Base-by-base conservation (phyloP, 306 rosid genomes). In the Castanospermum australe region DNA sequence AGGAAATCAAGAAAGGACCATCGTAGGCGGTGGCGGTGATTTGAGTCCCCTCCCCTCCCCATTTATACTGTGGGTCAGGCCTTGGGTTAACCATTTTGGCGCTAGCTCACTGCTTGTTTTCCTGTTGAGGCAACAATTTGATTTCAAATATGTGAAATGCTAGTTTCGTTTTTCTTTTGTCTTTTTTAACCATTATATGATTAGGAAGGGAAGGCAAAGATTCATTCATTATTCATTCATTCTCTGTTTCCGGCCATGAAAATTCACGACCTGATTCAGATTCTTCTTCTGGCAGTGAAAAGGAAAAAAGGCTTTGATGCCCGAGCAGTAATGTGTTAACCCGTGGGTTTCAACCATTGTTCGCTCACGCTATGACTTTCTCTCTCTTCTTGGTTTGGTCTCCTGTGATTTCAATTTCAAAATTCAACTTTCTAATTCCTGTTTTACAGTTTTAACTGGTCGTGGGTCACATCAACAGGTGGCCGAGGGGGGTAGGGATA, bases 401-500 rank as follows among this genome's bases (percentile, higher is more conserved):
- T 28, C 32, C 2, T 3, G 76, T 13, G 65, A 59, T 60, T 60
- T 60, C 55, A 75, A 75, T 74, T 59, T 59, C 69, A 33, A 75
- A 42, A 28, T 45, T 28, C 13, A 32, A 11, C 33, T 60, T 44
- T 59, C 18, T 28, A 44, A 50, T 30, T 60, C 47, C 56, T 12
- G 32, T 56, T 56, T 74, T 44, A 42, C 79, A 25, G 79, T 42
- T 59, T 74, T 18, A 75, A 60, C 70, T 74, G 79, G 59, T 28
- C 42, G 60, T 75, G 71, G 71, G 79, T 75, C 79, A 75, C 79
- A 75, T 75, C 71, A 75, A 12, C 79, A 75, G 79, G 61, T 61
- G 79, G 60, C 56, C 0, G 59, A 18, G 47, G 42, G 30, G 67
- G 59, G 79, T 32, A 17, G 8, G 45, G 59, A 47, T 61, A 45